Base-by-base conservation (phyloP, 1,284 basidiomycete genomes). In the Bjerkandera adusta region DNA sequence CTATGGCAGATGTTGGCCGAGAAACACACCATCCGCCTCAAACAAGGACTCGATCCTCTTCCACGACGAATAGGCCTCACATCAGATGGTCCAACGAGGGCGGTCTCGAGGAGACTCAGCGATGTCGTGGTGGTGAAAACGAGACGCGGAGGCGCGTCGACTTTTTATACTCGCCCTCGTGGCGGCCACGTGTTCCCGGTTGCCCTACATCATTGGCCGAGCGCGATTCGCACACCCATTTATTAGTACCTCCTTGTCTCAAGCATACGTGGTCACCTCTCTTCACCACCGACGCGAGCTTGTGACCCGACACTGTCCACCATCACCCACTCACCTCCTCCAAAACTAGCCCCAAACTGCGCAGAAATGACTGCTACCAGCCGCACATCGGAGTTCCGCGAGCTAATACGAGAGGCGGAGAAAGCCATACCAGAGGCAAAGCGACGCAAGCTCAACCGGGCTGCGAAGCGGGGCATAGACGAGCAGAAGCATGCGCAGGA, bases 1-100 rank as follows among this genome's bases (percentile, higher is more conserved):
- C 76, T 86, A 87, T 87, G 80, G 79, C 81, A 76, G 70, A 72
- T 67, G 68, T 67, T 70, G 75, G 77, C 80, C 45, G 49, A 45
- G 49, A 57, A 48, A 52, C 32, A 70, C 75, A 71, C 75, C 66
- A 70, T 70, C 69, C 66, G 67, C 85, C 82, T 88, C 85, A 88
- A 87, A 88, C 85, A 67, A 77, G 75, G 81, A 83, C 70, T 47
- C n/a, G 33, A n/a, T 16, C 30, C 45, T 75, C 60, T 76, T 48
- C 65, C 69, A 66, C 64, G 57, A 59, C 53, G 52, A 50, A 57
- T 50, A 61, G 58, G 55, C 56, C 60, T 54, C 38, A 46, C 50
- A 30, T 49, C 50, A 56, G 48, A 40, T 46, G 32, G 29, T 45
- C 41, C 47, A 36, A 27, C 29, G 12, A 38, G 32, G 51, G 40